These are phyloP conservation scores for Beauveria scarabaeidicola DNA, from an alignment of 2,329 filamentous ascomycete genomes.

Conservation along the genomic window DNA sequence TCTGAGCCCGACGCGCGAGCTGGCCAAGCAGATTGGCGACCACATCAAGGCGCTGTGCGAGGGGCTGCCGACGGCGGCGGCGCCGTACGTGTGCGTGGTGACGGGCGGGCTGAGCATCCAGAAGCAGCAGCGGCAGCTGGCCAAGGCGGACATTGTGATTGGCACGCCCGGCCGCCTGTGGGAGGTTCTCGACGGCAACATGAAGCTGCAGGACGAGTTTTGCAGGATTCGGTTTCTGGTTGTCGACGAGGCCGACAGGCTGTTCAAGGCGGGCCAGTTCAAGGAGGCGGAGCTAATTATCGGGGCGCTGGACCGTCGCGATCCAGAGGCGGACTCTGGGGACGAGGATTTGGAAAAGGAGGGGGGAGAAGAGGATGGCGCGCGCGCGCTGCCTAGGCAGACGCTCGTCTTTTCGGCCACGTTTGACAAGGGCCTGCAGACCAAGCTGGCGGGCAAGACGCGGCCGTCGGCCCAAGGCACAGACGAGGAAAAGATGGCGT, in stretches of 20 bases:
- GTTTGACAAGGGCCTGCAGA: slow-evolving; percentile 83
- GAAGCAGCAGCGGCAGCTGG: slow-evolving; percentile 82
- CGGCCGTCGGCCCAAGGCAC: slow-evolving; percentile 45
- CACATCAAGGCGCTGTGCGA: slow-evolving; percentile 71
- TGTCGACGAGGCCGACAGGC: slow-evolving; percentile 85
- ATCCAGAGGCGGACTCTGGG: slow-evolving; percentile 50
- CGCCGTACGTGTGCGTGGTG: slow-evolving; percentile 72
- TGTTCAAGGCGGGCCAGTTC: slow-evolving; percentile 89
- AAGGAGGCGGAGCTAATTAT: slow-evolving; percentile 89
- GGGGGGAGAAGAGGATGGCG: slow-evolving; percentile 21
- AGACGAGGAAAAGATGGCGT: slow-evolving; percentile 80
- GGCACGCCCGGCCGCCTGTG: slow-evolving; percentile 87
- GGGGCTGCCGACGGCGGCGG: slow-evolving; percentile 38
- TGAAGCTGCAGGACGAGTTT: slow-evolving; percentile 60
- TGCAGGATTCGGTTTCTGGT: slow-evolving; percentile 73
- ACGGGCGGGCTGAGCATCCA: slow-evolving; percentile 91
- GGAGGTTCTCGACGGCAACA: slow-evolving; percentile 79
- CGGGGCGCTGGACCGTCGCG: slow-evolving; percentile 63
- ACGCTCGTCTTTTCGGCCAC: slow-evolving; percentile 96
- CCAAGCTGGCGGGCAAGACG: slow-evolving; percentile 76
- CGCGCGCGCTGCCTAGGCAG: slow-evolving; percentile 36
- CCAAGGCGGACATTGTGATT: slow-evolving; percentile 83
- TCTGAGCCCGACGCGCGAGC: slow-evolving; percentile 82
- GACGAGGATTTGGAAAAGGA: slow-evolving; percentile 32
- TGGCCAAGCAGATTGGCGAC: slow-evolving; percentile 82